These are phyloP conservation scores for Amanita rubescens DNA, from an alignment of 768 basidiomycete species.

Conservation along the genomic window DNA sequence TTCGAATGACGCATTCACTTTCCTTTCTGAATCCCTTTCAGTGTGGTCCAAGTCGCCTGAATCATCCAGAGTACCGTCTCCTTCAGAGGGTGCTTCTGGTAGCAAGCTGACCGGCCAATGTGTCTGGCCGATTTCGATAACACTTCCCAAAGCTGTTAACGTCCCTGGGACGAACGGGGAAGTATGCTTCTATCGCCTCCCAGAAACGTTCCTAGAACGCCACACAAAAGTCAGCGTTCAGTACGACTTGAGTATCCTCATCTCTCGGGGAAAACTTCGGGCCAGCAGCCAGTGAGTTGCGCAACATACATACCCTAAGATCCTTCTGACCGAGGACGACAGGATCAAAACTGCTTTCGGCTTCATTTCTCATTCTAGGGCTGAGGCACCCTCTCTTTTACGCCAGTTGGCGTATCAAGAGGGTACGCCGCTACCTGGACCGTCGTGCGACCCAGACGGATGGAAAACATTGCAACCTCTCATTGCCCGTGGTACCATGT, in stretches of 20 bases:
- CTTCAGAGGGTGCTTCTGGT: slow-evolving; percentile 30
- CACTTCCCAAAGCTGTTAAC: slow-evolving; percentile 35
- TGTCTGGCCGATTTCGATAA: slow-evolving; percentile 41
- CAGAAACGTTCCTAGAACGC: slow-evolving; percentile 48
- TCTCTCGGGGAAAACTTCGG: slow-evolving; percentile 42
- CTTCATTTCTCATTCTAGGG: slow-evolving; percentile 40
- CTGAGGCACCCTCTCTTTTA: slow-evolving; percentile 36
- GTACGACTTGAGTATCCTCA: slow-evolving; percentile 39
- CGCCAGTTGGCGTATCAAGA: slow-evolving; percentile 45
- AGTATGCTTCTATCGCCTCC: slow-evolving; percentile 32
- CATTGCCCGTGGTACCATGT: slow-evolving; percentile 32
- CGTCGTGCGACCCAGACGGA: slow-evolving; percentile 42
- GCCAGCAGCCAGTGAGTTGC: slow-evolving; percentile 36
- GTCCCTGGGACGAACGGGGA: slow-evolving; percentile 31
- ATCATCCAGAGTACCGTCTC: slow-evolving; percentile 32
- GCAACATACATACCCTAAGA: not conserved
- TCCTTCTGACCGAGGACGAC: not conserved
- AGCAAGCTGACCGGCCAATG: slow-evolving; percentile 40
- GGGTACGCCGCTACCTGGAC: slow-evolving; percentile 34
- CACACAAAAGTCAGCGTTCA: slow-evolving; percentile 41
- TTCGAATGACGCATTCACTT: slow-evolving; percentile 34
- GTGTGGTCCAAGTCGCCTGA: slow-evolving; percentile 43
- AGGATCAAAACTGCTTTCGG: slow-evolving; percentile 49
- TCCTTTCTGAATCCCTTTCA: slow-evolving; percentile 34
- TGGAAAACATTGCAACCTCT: slow-evolving; percentile 41